Percentiles rank a stretch among this genome's conserved stretches.
phyloP scores from a whole-genome alignment of 2,329 filamentous ascomycete species.

The Myotisia sp. region DNA sequence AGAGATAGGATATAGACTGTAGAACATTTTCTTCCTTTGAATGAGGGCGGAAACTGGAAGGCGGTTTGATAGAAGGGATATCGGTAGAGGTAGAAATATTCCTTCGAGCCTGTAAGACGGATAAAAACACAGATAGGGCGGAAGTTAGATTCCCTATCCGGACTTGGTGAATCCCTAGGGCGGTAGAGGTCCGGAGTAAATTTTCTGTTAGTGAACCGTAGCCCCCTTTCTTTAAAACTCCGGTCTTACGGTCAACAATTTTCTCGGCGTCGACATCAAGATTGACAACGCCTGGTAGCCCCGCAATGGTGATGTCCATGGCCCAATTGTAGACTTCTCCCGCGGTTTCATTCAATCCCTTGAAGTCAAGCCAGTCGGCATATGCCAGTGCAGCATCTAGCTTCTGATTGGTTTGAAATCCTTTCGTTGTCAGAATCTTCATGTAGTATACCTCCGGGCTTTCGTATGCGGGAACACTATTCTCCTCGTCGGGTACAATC shows the following conservation, averaged over 20 bases:
- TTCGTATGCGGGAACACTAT: conserved; percentile 57
- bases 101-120: conserved; percentile 64
- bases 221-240: conserved; percentile 47
- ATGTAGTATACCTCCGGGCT: conserved; percentile 65
- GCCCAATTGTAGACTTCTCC: conserved; percentile 62
- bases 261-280: conserved; percentile 27
- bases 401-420: conserved; percentile 64
- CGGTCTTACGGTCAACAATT: conserved; percentile 48
- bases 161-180: conserved; percentile 65
- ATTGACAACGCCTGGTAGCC: too few relatives aligned
- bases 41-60: conserved; percentile 12
- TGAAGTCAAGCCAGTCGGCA: conserved; percentile 73
- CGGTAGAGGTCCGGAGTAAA: conserved; percentile 59
- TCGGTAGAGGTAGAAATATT: conserved; percentile 34
- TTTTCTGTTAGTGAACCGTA: conserved; percentile 51
- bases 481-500: conserved; percentile 54
- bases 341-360: conserved; percentile 50
- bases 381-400: conserved; percentile 71
- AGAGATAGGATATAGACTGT: conserved; percentile 28
- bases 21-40: conserved; percentile 18
- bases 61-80: conserved; percentile 13
- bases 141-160: conserved; percentile 49
- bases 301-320: conserved; percentile 55
- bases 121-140: conserved; percentile 74
- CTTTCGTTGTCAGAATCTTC: conserved; percentile 64